A percentile compares a stretch with the other conserved stretches of the same genome.
Evolutionary conservation across 2,329 filamentous ascomycete genomes (phyloP).

Genomic region (Chrysosphaeria jannelii): DNA sequence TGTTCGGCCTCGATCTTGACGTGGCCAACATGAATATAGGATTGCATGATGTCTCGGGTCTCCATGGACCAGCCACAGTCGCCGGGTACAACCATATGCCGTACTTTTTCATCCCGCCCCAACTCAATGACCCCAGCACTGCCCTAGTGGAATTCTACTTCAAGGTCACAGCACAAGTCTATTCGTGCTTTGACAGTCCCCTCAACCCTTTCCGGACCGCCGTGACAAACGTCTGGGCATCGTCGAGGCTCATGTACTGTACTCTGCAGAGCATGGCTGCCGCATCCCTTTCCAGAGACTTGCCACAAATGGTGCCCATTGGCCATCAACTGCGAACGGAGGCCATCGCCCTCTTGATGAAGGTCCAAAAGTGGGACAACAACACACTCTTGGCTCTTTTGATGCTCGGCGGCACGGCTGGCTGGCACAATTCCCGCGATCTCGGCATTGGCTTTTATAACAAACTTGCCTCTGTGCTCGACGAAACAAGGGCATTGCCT

Average conservation of each 20-base stretch:
- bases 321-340: conserved; percentile 20
- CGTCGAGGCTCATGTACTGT: conserved; percentile 19
- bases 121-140: conserved; percentile 15
- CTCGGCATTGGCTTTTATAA: conserved; percentile 21
- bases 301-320: conserved; percentile 19
- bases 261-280: conserved; percentile 28
- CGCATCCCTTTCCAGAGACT: conserved; percentile 21
- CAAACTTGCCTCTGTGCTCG: conserved; percentile 13
- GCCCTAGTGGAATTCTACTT: conserved; percentile 27
- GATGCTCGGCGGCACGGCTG: conserved; percentile 20
- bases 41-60: neutral
- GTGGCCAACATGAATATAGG: neutral
- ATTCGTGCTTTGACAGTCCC: conserved; percentile 23
- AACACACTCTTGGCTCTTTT: conserved; percentile 19
- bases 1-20: too few species aligned
- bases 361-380: conserved; percentile 15
- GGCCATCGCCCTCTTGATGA: conserved; percentile 17
- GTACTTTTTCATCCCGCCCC: neutral
- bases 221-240: conserved; percentile 11
- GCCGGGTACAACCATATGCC: neutral
- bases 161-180: conserved; percentile 21
- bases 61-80: neutral
- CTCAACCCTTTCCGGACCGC: conserved; percentile 23
- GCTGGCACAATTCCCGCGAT: conserved; percentile 21
- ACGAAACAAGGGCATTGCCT: too few species aligned